phyloP scores from a whole-genome alignment of 2,329 filamentous ascomycete genomes.

The Catunica adiposa region DNA sequence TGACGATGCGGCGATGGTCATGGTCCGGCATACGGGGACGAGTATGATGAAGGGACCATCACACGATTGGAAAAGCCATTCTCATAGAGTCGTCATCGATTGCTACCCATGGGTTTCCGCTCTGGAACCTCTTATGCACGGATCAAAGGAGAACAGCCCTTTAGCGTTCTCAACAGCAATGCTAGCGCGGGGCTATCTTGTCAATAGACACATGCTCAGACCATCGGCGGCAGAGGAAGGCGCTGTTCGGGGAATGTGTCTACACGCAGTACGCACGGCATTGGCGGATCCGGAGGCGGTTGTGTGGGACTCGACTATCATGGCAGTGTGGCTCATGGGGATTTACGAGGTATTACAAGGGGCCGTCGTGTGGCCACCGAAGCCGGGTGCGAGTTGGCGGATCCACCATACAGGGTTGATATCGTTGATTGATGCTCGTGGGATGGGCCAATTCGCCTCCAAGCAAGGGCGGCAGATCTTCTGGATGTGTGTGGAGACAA shows the following conservation, averaged over 20 bases:
- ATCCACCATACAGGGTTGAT: constrained; percentile 12
- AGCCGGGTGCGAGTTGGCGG: constrained; percentile 1
- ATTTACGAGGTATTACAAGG: constrained; percentile 13
- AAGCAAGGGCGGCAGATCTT: constrained; percentile 10
- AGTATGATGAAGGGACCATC: constrained; percentile 1
- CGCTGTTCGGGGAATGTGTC: constrained; percentile 5
- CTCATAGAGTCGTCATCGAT: constrained; percentile 11
- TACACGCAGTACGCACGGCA: constrained; percentile 8
- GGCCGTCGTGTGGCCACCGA: constrained; percentile 9
- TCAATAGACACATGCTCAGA: constrained; percentile 7
- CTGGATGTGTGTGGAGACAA: constrained; percentile 13
- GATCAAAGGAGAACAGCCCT: constrained; percentile 5
- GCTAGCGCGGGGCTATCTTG: constrained; percentile 12
- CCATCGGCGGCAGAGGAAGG: not conserved
- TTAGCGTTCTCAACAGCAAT: constrained; percentile 11
- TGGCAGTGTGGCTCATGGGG: constrained; percentile 13
- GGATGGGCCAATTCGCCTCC: constrained; percentile 9
- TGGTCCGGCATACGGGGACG: not conserved
- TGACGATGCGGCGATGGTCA: not conserved
- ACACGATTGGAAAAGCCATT: constrained; percentile 9
- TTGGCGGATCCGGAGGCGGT: constrained; percentile 1
- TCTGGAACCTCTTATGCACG: constrained; percentile 12
- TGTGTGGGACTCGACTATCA: constrained; percentile 9
- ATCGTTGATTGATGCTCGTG: constrained; percentile 8
- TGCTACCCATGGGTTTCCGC: constrained; percentile 14